Evolutionary conservation across 2,329 filamentous ascomycete genomes (phyloP).

Genomic region (Pestalotiopsis sp.): DNA sequence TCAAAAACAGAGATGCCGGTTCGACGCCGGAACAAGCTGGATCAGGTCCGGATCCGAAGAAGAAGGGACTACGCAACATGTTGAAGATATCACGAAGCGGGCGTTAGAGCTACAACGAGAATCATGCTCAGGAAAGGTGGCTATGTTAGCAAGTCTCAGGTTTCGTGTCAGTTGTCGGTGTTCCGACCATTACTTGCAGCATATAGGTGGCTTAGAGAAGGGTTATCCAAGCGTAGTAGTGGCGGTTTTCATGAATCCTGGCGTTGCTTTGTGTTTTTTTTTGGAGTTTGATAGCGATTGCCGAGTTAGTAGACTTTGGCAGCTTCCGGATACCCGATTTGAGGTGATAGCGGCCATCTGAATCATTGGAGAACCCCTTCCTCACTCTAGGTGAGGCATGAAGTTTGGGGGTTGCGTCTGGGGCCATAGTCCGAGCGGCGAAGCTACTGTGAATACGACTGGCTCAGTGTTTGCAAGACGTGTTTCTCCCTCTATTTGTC

Average conservation of each 20-base stretch:
- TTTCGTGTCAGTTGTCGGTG: not conserved
- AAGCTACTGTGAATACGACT: not conserved
- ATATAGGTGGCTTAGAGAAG: not conserved
- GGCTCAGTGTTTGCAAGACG: not conserved
- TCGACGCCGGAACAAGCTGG: conserved; percentile 11
- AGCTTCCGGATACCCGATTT: not conserved
- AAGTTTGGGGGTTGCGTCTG: not conserved
- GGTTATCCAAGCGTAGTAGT: not conserved
- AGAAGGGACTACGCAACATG: conserved; percentile 8
- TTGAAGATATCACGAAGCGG: conserved; percentile 12
- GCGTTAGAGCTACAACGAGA: not conserved
- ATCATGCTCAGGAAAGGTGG: not conserved
- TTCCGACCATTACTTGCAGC: conserved; percentile 1
- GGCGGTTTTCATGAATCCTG: not conserved
- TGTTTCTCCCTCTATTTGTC: not conserved
- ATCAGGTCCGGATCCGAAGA: not conserved
- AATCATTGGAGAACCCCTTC: not conserved
- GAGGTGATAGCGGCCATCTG: not conserved
- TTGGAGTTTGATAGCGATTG: not conserved
- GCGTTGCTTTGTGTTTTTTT: not conserved
- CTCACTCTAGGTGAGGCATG: not conserved
- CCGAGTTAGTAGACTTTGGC: not conserved
- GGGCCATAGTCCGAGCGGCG: not conserved
- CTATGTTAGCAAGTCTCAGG: not conserved
- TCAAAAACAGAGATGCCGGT: conserved; percentile 13